Conservation (phyloP, 129 eudicot genomes). For the Oenanthe sinensis region DNA sequence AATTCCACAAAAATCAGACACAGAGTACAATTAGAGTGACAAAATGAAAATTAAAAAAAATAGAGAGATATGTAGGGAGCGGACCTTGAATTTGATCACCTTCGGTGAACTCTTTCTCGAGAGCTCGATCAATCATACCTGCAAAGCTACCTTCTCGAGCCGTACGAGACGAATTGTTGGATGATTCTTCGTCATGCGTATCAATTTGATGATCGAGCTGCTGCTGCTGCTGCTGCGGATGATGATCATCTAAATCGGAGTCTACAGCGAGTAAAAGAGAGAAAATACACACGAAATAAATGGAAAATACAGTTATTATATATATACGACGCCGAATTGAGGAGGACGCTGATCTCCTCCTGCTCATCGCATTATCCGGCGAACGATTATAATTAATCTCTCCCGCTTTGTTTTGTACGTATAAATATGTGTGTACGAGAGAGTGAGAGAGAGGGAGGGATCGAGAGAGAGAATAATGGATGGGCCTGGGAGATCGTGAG, state of each 20-base stretch:
- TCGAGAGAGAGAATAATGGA: no score
- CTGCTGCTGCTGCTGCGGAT: background rate
- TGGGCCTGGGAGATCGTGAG: background rate
- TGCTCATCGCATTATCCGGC: background rate
- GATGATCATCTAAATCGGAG: background rate
- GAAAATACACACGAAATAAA: background rate
- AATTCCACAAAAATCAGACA: background rate
- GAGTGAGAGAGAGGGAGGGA: background rate
- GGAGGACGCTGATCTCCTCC: background rate
- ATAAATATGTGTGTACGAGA: background rate
- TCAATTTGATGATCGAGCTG: background rate
- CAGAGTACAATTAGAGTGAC: background rate
- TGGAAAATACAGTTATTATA: background rate
- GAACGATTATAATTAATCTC: background rate
- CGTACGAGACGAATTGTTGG: background rate
- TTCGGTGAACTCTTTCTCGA: conserved; percentile 82
- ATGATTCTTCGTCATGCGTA: background rate
- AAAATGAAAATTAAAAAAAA: no score
- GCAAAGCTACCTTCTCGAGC: conserved; percentile 61
- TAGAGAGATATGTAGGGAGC: background rate
- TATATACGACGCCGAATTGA: background rate
- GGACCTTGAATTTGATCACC: conserved; percentile 35
- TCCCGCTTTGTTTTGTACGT: background rate
- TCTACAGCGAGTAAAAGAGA: background rate
- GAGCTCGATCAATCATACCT: conserved; percentile 89